Evolutionary conservation across 192 early-diverging fungal species (phyloP).

Genomic region (Phlyctochytrium arcticum): DNA sequence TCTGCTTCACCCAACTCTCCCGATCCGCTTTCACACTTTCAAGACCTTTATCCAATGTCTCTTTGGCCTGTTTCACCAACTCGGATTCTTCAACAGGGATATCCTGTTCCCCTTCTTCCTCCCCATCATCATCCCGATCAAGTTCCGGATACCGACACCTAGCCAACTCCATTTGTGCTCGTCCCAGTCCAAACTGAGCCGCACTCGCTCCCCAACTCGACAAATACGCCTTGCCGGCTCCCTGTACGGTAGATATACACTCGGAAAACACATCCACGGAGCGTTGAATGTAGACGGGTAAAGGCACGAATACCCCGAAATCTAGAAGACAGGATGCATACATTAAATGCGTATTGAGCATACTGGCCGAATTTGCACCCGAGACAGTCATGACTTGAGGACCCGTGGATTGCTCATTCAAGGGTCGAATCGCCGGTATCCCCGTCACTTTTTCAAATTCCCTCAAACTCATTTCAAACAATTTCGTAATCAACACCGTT

Average conservation of each 20-base stretch:
- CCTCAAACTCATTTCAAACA: slow-evolving; percentile 22
- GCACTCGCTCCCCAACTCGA: slow-evolving; percentile 20
- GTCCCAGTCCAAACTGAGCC: slow-evolving; percentile 15
- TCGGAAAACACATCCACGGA: slow-evolving; percentile 5
- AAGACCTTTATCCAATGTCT: not conserved
- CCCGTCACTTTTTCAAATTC: slow-evolving; percentile 13
- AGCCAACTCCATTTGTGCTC: slow-evolving; percentile 13
- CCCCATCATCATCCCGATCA: slow-evolving; percentile 9
- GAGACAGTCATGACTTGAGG: not conserved
- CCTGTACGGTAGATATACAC: slow-evolving; percentile 6
- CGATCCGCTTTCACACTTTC: not conserved
- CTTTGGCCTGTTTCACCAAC: not conserved
- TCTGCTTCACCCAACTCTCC: slow-evolving; percentile 3
- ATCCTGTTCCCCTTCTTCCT: not conserved
- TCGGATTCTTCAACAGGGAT: not conserved
- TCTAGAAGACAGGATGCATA: slow-evolving; percentile 21
- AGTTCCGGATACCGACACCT: not conserved
- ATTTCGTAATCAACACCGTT: slow-evolving; percentile 2
- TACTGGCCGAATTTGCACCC: not conserved
- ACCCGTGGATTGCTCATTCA: too few species aligned
- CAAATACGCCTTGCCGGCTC: not conserved
- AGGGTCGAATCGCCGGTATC: not conserved
- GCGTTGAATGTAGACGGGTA: slow-evolving; percentile 12
- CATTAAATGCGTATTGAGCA: slow-evolving; percentile 6
- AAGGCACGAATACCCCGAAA: slow-evolving; percentile 10